Conservation (phyloP, 495 filamentous ascomycete genomes). For the Lasiosphaeria ovina region DNA sequence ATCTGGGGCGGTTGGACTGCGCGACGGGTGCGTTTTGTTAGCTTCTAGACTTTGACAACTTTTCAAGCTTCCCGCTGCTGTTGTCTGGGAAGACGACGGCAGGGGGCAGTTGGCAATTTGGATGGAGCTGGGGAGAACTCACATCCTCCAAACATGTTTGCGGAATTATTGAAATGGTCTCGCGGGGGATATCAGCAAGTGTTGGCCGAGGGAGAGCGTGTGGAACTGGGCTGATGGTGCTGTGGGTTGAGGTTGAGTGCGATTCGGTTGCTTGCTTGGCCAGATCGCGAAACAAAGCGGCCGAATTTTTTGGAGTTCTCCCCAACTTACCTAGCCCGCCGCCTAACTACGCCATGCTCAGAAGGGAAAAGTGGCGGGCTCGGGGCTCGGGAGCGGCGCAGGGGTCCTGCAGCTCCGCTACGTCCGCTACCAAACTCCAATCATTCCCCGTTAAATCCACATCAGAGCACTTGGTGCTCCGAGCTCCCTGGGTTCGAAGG, state of each 20-base stretch:
- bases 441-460: too few relatives aligned
- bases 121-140: slow-evolving; percentile 17
- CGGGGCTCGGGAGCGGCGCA: neutral
- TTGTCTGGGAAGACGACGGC: neutral
- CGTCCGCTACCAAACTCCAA: too few relatives aligned
- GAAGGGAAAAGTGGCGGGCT: slow-evolving; percentile 7
- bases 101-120: neutral
- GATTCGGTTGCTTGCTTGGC: too few relatives aligned
- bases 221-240: too few relatives aligned
- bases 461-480: too few relatives aligned
- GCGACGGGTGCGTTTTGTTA: slow-evolving; percentile 10
- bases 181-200: too few relatives aligned
- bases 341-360: slow-evolving; percentile 21
- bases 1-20: slow-evolving; percentile 49
- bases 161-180: neutral
- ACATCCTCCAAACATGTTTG: slow-evolving; percentile 50
- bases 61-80: neutral
- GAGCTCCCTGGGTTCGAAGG: too few relatives aligned
- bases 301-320: slow-evolving; percentile 1
- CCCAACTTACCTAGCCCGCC: neutral
- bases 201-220: too few relatives aligned
- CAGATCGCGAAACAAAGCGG: neutral
- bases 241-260: too few relatives aligned
- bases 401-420: neutral
- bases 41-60: slow-evolving; percentile 10